phyloP scores from a whole-genome alignment of 2,329 filamentous ascomycete genomes.

The Dothideomycetes sp. region DNA sequence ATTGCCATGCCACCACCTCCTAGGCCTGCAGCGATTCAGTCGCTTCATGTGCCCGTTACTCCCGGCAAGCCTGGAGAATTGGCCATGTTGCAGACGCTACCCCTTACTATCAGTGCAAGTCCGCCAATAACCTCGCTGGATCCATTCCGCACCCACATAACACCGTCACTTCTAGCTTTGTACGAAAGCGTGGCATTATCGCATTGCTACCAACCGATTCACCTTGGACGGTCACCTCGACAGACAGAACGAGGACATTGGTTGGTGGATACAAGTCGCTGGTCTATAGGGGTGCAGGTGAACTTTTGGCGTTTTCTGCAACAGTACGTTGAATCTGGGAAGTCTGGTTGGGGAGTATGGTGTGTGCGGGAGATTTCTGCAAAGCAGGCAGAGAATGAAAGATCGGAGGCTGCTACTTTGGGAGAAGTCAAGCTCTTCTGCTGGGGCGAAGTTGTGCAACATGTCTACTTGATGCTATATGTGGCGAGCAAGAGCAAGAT shows the following conservation, averaged over 20 bases:
- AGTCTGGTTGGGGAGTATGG: slow-evolving; percentile 58
- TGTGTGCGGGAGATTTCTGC: slow-evolving; percentile 28
- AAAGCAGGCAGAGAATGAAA: neutral
- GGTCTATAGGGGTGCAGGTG: slow-evolving; percentile 38
- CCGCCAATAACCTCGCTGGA: slow-evolving; percentile 13
- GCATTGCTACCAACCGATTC: slow-evolving; percentile 21
- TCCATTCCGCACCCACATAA: slow-evolving; percentile 19
- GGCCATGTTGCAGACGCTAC: neutral
- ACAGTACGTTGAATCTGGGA: slow-evolving; percentile 47
- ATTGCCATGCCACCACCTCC: neutral
- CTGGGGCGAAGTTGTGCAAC: slow-evolving; percentile 62
- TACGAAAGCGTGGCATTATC: slow-evolving; percentile 16
- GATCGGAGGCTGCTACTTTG: slow-evolving; percentile 10
- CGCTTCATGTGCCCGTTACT: slow-evolving; percentile 12
- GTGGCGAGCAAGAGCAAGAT: slow-evolving; percentile 57
- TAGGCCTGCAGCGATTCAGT: slow-evolving; percentile 1
- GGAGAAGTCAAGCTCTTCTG: slow-evolving; percentile 56
- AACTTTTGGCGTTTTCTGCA: slow-evolving; percentile 53
- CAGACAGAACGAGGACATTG: slow-evolving; percentile 69
- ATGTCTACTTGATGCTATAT: slow-evolving; percentile 67
- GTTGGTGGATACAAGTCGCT: slow-evolving; percentile 49
- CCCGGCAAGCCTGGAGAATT: slow-evolving; percentile 12
- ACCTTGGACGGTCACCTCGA: slow-evolving; percentile 37
- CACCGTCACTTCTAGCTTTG: slow-evolving; percentile 19
- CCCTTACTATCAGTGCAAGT: slow-evolving; percentile 13